phyloP scores from a whole-genome alignment of 2,329 filamentous ascomycete genomes.

The Albophoma yamanashiensis region DNA sequence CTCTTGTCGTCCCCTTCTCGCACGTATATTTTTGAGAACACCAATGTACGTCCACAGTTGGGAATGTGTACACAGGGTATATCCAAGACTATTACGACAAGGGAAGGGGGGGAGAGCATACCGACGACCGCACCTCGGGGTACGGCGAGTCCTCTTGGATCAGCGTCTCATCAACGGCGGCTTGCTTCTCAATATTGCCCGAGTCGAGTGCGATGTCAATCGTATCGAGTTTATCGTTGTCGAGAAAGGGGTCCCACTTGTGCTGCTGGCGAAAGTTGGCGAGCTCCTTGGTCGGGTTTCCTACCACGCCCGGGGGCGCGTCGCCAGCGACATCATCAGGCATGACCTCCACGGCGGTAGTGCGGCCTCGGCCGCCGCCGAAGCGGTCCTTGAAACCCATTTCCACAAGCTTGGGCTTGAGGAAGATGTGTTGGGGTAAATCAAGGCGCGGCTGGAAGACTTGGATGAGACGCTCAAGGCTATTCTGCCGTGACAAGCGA shows the following conservation, averaged over 20 bases:
- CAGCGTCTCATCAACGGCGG: conserved; percentile 31
- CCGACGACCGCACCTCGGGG: conserved; percentile 13
- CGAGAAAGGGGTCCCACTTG: conserved; percentile 46
- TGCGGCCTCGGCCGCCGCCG: not conserved
- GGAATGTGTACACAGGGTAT: no score
- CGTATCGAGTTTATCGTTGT: conserved; percentile 37
- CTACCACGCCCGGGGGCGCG: conserved; percentile 5
- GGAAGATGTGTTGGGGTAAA: not conserved
- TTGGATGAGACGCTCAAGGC: not conserved
- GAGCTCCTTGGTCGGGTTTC: conserved; percentile 15
- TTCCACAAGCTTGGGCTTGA: not conserved
- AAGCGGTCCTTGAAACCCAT: conserved; percentile 11
- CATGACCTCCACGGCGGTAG: conserved; percentile 2
- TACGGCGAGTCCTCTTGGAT: conserved; percentile 39
- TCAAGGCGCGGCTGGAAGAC: not conserved
- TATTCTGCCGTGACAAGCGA: not conserved
- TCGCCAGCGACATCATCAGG: not conserved
- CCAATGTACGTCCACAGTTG: no score
- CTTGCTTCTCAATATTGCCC: conserved; percentile 31
- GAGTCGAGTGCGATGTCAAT: conserved; percentile 34
- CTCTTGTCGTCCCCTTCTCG: no score
- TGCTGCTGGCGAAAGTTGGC: conserved; percentile 37
- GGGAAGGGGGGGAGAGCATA: not conserved
- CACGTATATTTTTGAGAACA: not conserved
- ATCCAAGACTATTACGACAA: not conserved